Evolutionary conservation across 2,329 filamentous ascomycete genomes (phyloP), one percentile per base, ranked within the genome.

Genomic region (Verticillium zaregamsianum): DNA sequence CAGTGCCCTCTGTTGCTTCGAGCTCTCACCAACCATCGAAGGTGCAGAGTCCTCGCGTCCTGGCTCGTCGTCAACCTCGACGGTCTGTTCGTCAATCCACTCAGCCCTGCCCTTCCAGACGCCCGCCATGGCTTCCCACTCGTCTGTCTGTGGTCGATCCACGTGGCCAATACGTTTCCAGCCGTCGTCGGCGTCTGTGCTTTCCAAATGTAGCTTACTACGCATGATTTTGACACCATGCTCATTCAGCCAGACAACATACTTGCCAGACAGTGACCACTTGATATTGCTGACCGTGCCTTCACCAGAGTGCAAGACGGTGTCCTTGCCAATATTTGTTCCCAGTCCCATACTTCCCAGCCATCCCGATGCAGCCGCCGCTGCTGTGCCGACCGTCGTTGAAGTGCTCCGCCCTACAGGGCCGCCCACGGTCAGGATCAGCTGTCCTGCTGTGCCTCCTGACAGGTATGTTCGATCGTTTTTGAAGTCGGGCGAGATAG

Each of bases 141-240:
- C 88, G 9, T 90, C 87, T 5, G 90, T 90, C 69, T 92, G 91
- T 2, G 95, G 95, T 54, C 93, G 86, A 71, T 96, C 93, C 63
- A 96, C 89, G 72, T 98, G 94, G 28, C 92, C 93, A 65, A 99
- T 92, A 11, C 94, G 86, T 74, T 95, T 96, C 96, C 96, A 99
- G 2, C 93, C 92, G 66, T 90, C 88, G 17, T 97, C 93, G 2
- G 84, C 79, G 70, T 96, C 90, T 14, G 83, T 83, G 65, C 81
- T 87, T 6, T 96, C 92, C 5, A 97, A 82, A 67, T 93, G 87
- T 23, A 96, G 72, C 72, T 95, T 92, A 5, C 92, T 92, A 40
- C 95, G 87, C 93, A 98, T 98, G 64, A 99, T 95, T 74, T 97
- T 97, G 72, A 98, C 96, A 4, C 95, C 95, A 70, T 96, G 90